Base-by-base conservation (phyloP, 257 asterid species). In the Paulownia fortunei region DNA sequence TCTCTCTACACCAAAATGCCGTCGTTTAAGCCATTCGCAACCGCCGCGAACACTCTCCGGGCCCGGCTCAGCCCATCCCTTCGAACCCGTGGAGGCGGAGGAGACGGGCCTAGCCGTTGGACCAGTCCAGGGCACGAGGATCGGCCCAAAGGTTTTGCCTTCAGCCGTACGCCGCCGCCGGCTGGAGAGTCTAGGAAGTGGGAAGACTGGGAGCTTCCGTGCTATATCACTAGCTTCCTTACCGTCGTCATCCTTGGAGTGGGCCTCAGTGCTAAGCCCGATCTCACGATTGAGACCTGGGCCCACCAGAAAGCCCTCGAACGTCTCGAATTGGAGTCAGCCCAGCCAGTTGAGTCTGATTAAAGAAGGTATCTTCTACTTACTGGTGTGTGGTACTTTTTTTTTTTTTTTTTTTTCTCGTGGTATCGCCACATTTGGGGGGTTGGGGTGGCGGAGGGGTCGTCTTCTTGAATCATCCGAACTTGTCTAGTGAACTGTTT, bases 121-220 rank as follows among this genome's bases (percentile, higher is more conserved):
- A 27, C 90, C 26, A 83, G 89, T 16, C 86, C 93, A 8, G 98
- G 98, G 18, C 97, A 94, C 88, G 97, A 94, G 80, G 97, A 89
- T 39, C 81, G 89, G 52, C 96, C 98, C 47, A 92, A 92, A 69
- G 97, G 97, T 11, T 88, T 85, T 73, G 77, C 90, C 39, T 86
- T 91, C 83, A 92, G 83, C 73, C 89, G 90, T 37, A 80, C 91
- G 5, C 94, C 96, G 11, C 86, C 74, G 49, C 94, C 89, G 21
- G 84, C 92, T 1, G 96, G 96, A 13, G 84, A 80, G 79, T 79
- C 93, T 16, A 84, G 93, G 30, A 91, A 88, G 62, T 93, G 98
- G 98, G 98, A 93, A 63, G 98, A 94, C 67, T 94, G 98, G 98
- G 98, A 94, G 86, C 92, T 94, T 6, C 98, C 98, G 19, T 94